Evolutionary conservation across 257 asterid species (phyloP).

Genomic region (Solanum rostratum): DNA sequence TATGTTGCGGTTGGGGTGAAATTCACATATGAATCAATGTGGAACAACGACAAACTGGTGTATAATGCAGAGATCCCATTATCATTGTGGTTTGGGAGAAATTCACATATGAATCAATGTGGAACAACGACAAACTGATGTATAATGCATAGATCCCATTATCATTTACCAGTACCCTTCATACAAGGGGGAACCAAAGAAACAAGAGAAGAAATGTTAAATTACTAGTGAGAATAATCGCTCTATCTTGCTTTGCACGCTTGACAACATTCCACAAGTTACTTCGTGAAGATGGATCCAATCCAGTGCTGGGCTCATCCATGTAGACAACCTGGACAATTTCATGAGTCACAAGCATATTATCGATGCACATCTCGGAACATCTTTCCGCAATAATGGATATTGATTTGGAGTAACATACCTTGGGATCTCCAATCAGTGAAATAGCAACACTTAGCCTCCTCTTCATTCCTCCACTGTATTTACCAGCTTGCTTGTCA

Average conservation of each 20-base stretch:
- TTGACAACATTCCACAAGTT: slow-evolving; percentile 88
- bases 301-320: slow-evolving; percentile 99
- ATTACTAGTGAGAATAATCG: slow-evolving; percentile 89
- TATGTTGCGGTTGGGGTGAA: background rate
- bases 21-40: background rate
- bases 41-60: background rate
- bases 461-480: slow-evolving; percentile 99
- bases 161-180: background rate
- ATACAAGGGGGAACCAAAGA: background rate
- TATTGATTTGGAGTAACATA: slow-evolving; percentile 12
- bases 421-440: slow-evolving; percentile 95
- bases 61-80: too few species aligned
- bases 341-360: background rate
- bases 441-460: slow-evolving; percentile 98
- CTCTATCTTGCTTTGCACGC: slow-evolving; percentile 79
- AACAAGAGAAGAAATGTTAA: background rate
- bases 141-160: background rate
- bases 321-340: slow-evolving; percentile 73
- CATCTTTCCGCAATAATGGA: background rate
- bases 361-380: background rate
- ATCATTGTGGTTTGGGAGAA: background rate
- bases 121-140: background rate
- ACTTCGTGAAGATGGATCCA: slow-evolving; percentile 94
- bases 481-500: slow-evolving; percentile 82
- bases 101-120: background rate